These are phyloP conservation scores for Mortierella sp. DNA, from an alignment of 371 early-diverging fungal species.

Conservation along the genomic window DNA sequence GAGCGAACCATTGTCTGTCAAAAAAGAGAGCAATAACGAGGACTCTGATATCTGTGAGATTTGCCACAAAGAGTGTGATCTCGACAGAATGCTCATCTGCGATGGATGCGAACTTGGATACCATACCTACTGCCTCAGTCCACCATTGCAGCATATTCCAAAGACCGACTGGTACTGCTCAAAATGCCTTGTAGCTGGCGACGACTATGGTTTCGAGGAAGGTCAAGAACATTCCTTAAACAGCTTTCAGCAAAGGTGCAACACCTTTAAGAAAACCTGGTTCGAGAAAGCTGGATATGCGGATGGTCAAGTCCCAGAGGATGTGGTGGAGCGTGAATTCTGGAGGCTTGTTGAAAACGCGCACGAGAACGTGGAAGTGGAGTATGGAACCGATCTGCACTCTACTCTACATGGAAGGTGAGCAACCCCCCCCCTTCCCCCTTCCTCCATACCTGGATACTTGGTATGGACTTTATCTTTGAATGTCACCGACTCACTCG, in stretches of 20 bases:
- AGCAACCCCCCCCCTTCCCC: neutral
- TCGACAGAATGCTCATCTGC: slow-evolving; percentile 81
- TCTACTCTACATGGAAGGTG: slow-evolving; percentile 91
- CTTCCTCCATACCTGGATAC: too few relatives aligned
- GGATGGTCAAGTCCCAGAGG: slow-evolving; percentile 71
- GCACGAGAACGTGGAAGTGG: slow-evolving; percentile 89
- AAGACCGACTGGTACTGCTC: slow-evolving; percentile 89
- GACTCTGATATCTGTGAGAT: slow-evolving; percentile 69
- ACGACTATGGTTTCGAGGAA: slow-evolving; percentile 95
- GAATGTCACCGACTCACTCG: too few relatives aligned
- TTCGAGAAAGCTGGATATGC: slow-evolving; percentile 60
- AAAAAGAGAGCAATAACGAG: slow-evolving; percentile 11
- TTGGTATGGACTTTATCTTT: too few relatives aligned
- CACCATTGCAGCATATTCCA: slow-evolving; percentile 74
- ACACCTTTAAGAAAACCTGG: slow-evolving; percentile 83
- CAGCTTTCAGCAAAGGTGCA: slow-evolving; percentile 82
- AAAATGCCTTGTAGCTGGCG: slow-evolving; percentile 78
- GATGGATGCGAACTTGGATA: slow-evolving; percentile 88
- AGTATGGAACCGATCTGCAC: slow-evolving; percentile 96
- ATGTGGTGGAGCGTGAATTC: slow-evolving; percentile 90
- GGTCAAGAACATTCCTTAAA: slow-evolving; percentile 81
- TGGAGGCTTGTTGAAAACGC: slow-evolving; percentile 92
- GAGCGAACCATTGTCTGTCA: slow-evolving; percentile 32
- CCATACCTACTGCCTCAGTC: slow-evolving; percentile 84
- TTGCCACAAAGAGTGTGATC: slow-evolving; percentile 65